A percentile compares a stretch with the other conserved stretches of the same genome.
These are phyloP conservation scores for Annulohypoxylon maeteangense DNA, from an alignment of 495 filamentous ascomycete genomes.

Conservation along the genomic window DNA sequence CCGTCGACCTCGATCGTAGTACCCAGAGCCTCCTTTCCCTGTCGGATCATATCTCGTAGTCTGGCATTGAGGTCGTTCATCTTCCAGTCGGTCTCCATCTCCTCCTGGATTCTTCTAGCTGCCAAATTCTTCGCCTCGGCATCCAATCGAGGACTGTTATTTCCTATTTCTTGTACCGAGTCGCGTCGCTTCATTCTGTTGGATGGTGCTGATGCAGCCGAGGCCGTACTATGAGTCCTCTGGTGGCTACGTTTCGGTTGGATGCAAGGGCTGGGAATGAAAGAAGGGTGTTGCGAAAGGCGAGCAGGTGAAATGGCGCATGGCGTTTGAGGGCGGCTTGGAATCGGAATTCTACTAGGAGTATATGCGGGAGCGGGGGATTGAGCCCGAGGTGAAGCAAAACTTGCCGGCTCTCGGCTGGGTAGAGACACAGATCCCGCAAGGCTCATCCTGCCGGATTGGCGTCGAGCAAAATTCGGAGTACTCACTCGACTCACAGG, in stretches of 20 bases:
- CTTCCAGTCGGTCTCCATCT: constrained; percentile 80
- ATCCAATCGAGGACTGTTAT: constrained; percentile 55
- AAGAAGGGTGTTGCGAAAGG: constrained; percentile 43
- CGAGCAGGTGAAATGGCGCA: constrained; percentile 22
- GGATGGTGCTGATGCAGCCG: constrained; percentile 42
- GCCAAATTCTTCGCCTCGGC: constrained; percentile 75
- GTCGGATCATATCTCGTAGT: constrained; percentile 83
- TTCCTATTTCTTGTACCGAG: constrained; percentile 46
- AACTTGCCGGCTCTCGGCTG: constrained; percentile 61
- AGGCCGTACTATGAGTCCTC: constrained; percentile 50
- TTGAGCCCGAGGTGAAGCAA: constrained; percentile 59
- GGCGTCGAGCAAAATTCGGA: constrained; percentile 37
- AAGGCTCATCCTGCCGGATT: constrained; percentile 55
- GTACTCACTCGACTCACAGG: constrained; percentile 52
- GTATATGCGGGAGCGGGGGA: constrained; percentile 39
- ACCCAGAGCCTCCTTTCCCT: constrained; percentile 87
- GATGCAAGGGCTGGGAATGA: constrained; percentile 45
- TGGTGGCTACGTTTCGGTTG: constrained; percentile 46
- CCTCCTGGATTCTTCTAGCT: constrained; percentile 71
- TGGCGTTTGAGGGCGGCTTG: constrained; percentile 45
- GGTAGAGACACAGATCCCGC: constrained; percentile 57
- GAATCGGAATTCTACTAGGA: constrained; percentile 55
- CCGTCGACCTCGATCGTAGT: constrained; percentile 77
- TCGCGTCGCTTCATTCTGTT: constrained; percentile 33
- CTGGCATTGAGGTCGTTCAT: constrained; percentile 81